Conservation (phyloP, 2,329 filamentous ascomycete species). For the Dothideomycetidae sp. region DNA sequence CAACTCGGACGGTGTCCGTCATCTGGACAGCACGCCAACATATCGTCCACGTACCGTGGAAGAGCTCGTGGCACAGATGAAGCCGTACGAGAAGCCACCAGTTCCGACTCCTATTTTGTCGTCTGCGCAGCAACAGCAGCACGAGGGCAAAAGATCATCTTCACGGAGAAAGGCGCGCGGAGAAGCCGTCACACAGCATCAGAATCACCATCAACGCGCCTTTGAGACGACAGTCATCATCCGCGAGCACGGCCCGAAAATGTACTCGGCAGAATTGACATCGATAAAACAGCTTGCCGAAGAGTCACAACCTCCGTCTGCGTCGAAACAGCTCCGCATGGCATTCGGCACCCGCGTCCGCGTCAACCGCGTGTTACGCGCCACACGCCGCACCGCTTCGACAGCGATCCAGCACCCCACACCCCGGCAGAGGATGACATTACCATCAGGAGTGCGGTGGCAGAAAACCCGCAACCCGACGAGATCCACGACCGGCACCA, state of each 20-base stretch:
- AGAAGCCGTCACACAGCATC: slow-evolving; percentile 10
- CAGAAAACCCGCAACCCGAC: slow-evolving; percentile 21
- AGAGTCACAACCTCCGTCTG: slow-evolving; percentile 24
- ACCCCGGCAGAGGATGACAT: slow-evolving; percentile 28
- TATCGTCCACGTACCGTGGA: slow-evolving; percentile 22
- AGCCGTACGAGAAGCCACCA: slow-evolving; percentile 77
- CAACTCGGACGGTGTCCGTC: slow-evolving; percentile 21
- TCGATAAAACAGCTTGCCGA: slow-evolving; percentile 14
- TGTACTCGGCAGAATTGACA: background rate
- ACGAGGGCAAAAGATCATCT: slow-evolving; percentile 14
- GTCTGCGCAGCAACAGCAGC: slow-evolving; percentile 26
- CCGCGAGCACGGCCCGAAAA: background rate
- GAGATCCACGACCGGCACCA: slow-evolving; percentile 29
- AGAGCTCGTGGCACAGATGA: slow-evolving; percentile 33
- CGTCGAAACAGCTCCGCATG: slow-evolving; percentile 26
- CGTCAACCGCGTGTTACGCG: slow-evolving; percentile 59
- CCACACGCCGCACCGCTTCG: slow-evolving; percentile 38
- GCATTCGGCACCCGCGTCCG: slow-evolving; percentile 15
- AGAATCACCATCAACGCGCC: slow-evolving; percentile 12
- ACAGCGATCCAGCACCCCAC: slow-evolving; percentile 2
- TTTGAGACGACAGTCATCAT: background rate
- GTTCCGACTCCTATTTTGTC: slow-evolving; percentile 45
- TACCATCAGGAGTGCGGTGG: slow-evolving; percentile 30
- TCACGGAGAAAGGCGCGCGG: slow-evolving; percentile 7
- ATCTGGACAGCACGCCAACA: slow-evolving; percentile 21